Percentiles rank a stretch among this genome's conserved stretches.
Conservation (phyloP, 208 protist genomes). For the Lotmaria passim region DNA sequence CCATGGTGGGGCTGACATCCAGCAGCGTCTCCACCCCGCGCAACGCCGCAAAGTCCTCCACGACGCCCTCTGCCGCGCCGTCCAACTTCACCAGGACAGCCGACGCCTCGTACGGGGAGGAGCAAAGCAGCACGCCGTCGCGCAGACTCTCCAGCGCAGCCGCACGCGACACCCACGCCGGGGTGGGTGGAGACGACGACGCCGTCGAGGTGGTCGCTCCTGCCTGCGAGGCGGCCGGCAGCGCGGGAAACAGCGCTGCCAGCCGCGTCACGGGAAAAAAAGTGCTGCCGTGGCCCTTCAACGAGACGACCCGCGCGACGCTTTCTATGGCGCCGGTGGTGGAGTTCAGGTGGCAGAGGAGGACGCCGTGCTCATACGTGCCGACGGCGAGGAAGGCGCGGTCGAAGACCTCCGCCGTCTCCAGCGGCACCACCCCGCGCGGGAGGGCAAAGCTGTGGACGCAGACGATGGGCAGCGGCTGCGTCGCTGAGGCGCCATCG, state of each 20-base stretch:
- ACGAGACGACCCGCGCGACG: constrained; percentile 44
- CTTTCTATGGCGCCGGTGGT: constrained; percentile 28
- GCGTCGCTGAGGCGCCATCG: not conserved
- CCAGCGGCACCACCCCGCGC: constrained; percentile 69
- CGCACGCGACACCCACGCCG: constrained; percentile 28
- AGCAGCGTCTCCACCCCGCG: constrained; percentile 22
- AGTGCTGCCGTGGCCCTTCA: constrained; percentile 45
- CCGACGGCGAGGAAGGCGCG: constrained; percentile 66
- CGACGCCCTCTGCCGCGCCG: constrained; percentile 28
- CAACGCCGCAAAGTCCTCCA: constrained; percentile 28
- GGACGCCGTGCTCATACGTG: constrained; percentile 69
- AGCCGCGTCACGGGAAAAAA: constrained; percentile 64
- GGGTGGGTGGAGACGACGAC: not conserved
- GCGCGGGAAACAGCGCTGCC: constrained; percentile 47
- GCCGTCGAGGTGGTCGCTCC: not conserved
- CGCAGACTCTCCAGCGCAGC: constrained; percentile 30
- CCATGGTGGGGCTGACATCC: constrained; percentile 18
- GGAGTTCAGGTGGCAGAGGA: constrained; percentile 53
- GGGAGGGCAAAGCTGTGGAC: constrained; percentile 45
- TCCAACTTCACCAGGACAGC: constrained; percentile 43
- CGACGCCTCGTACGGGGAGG: constrained; percentile 53
- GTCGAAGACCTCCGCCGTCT: constrained; percentile 60
- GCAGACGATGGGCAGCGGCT: constrained; percentile 1
- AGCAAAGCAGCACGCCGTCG: constrained; percentile 53
- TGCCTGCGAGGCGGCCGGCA: not conserved